A percentile compares a stretch with the other conserved stretches of the same genome.
Evolutionary conservation across 2,329 filamentous ascomycete species (phyloP).

Genomic region (Pseudocercospora fuligena): DNA sequence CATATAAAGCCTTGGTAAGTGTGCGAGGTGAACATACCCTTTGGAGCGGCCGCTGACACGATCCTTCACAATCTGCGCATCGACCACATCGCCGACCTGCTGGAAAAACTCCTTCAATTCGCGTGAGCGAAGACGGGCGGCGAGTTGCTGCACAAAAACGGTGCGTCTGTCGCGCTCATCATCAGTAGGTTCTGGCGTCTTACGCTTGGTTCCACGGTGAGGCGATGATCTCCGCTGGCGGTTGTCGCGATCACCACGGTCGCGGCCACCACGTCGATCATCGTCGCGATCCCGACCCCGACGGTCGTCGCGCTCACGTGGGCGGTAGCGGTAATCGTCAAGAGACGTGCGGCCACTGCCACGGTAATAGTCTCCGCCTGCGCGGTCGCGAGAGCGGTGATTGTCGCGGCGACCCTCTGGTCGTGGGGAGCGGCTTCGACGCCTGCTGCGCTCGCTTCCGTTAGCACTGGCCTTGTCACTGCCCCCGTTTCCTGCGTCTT

Average conservation of each 20-base stretch:
- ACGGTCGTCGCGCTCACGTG: constrained; percentile 62
- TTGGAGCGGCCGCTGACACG: constrained; percentile 95
- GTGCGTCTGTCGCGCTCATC: constrained; percentile 96
- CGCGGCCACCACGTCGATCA: constrained; percentile 67
- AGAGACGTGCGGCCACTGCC: constrained; percentile 41
- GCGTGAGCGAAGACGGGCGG: constrained; percentile 86
- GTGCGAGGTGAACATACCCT: constrained; percentile 66
- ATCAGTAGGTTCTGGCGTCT: constrained; percentile 75
- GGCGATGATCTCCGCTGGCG: constrained; percentile 41
- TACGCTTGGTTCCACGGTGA: constrained; percentile 49
- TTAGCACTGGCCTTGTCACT: constrained; percentile 46
- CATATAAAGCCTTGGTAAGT: constrained; percentile 7
- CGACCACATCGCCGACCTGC: constrained; percentile 90
- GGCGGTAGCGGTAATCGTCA: constrained; percentile 36
- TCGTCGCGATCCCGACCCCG: constrained; percentile 49
- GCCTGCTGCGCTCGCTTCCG: constrained; percentile 42
- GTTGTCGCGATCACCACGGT: constrained; percentile 58
- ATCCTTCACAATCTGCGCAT: constrained; percentile 98
- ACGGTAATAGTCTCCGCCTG: constrained; percentile 46
- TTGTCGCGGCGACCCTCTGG: constrained; percentile 30
- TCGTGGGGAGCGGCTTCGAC: constrained; percentile 33
- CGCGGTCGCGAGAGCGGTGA: constrained; percentile 34
- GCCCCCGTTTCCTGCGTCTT: constrained; percentile 42
- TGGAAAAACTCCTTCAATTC: constrained; percentile 96
- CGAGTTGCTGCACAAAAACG: constrained; percentile 97